These are phyloP conservation scores for Rhizopus sp. DNA, from an alignment of 371 early-diverging fungal genomes.

Conservation along the genomic window DNA sequence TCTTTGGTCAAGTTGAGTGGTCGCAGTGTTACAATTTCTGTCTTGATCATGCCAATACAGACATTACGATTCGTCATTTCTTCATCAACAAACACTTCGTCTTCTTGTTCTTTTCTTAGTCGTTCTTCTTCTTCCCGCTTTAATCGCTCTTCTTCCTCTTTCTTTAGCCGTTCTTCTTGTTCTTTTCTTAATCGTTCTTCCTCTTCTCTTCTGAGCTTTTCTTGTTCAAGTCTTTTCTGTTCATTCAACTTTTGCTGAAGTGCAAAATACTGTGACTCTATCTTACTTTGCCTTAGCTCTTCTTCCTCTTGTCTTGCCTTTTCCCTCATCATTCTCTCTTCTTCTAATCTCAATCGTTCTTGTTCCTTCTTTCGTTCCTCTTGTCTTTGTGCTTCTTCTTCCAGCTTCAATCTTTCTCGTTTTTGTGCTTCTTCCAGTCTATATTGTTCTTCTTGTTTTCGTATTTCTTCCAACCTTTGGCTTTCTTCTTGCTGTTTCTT, in stretches of 20 bases:
- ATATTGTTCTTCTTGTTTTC: too few species aligned
- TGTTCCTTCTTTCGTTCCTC: neutral
- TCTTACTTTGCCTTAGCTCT: neutral
- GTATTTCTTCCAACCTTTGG: too few species aligned
- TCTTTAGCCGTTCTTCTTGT: neutral
- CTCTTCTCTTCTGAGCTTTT: neutral
- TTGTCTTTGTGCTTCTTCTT: neutral
- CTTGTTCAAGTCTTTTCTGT: neutral
- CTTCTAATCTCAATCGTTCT: neutral
- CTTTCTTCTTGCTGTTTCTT: too few species aligned
- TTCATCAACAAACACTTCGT: constrained; percentile 20
- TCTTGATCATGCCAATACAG: constrained; percentile 47
- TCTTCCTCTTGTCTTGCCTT: neutral
- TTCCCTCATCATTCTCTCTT: neutral
- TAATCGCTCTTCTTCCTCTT: neutral
- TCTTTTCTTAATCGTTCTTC: constrained; percentile 3
- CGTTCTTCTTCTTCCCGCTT: neutral
- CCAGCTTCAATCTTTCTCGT: neutral
- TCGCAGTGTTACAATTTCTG: constrained; percentile 43
- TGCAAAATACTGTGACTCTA: neutral
- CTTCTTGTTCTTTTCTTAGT: neutral
- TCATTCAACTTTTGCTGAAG: neutral
- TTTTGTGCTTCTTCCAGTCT: neutral
- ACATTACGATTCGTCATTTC: constrained; percentile 30
- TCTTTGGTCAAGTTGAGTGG: constrained; percentile 33